Percentiles rank a stretch among this genome's conserved stretches.
These are phyloP conservation scores for Neoscytalidium dimidiatum DNA, from an alignment of 2,329 filamentous ascomycete genomes.

Conservation along the genomic window DNA sequence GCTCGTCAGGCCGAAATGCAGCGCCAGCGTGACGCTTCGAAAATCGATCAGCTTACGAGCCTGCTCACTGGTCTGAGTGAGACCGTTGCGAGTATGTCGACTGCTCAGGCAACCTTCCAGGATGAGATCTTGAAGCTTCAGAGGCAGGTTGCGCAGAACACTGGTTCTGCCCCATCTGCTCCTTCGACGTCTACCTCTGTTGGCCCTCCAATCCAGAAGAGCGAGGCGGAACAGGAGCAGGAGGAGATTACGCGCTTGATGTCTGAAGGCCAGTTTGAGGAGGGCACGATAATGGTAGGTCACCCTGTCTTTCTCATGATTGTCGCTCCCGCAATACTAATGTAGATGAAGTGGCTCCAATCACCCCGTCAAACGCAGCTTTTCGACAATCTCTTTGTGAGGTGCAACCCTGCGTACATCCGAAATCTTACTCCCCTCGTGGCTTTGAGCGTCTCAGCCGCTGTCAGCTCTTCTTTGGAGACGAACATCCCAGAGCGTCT, in stretches of 20 bases:
- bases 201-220: conserved; percentile 33
- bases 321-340: conserved; percentile 11
- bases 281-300: conserved; percentile 46
- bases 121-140: conserved; percentile 50
- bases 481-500: conserved; percentile 58
- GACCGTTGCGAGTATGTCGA: conserved; percentile 69
- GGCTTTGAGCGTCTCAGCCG: conserved; percentile 61
- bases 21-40: conserved; percentile 58
- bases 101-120: conserved; percentile 69
- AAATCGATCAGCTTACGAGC: conserved; percentile 72
- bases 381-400: conserved; percentile 64
- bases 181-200: conserved; percentile 19
- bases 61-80: conserved; percentile 68
- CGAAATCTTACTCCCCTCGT: conserved; percentile 58
- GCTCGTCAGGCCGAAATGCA: conserved; percentile 54
- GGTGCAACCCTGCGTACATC: conserved; percentile 59
- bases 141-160: conserved; percentile 38
- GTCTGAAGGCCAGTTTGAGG: conserved; percentile 53
- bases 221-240: conserved; percentile 59
- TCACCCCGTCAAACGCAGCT: conserved; percentile 59
- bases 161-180: conserved; percentile 50
- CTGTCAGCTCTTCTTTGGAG: conserved; percentile 59
- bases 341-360: conserved; percentile 59
- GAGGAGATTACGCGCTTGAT: conserved; percentile 65
- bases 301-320: background rate